A percentile compares a stretch with the other conserved stretches of the same genome.
phyloP scores from a whole-genome alignment of 495 filamentous ascomycete genomes.

The Penicillium daleae region DNA sequence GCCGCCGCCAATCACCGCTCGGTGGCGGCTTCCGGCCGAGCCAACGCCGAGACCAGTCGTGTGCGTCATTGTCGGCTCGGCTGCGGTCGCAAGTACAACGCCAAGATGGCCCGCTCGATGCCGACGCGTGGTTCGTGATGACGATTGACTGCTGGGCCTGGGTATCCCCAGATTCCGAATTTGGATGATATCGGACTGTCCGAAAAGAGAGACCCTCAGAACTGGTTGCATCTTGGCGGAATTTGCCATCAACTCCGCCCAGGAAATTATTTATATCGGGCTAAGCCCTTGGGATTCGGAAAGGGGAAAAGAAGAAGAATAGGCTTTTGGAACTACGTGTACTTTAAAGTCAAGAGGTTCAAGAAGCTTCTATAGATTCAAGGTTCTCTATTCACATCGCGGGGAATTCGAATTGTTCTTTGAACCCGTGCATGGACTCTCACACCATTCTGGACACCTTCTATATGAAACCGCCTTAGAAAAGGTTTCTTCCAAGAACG shows the following conservation, averaged over 20 bases:
- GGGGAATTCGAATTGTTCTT: conserved; percentile 3
- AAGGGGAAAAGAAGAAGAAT: conserved; percentile 5
- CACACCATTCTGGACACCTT: conserved; percentile 40
- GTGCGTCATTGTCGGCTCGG: conserved; percentile 33
- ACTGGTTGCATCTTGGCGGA: conserved; percentile 10
- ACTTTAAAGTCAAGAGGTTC: conserved; percentile 18
- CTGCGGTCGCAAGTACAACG: conserved; percentile 1
- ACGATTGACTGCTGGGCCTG: conserved; percentile 16
- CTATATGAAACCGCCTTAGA: conserved; percentile 45
- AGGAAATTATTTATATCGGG: conserved; percentile 25
- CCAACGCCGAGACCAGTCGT: conserved; percentile 30
- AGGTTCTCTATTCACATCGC: conserved; percentile 16
- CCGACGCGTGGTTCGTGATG: conserved; percentile 12
- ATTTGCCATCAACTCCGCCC: conserved; percentile 24
- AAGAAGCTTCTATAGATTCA: conserved; percentile 9
- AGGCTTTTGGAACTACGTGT: conserved; percentile 17
- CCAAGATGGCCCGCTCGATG: conserved; percentile 26
- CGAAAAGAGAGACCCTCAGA: conserved; percentile 13
- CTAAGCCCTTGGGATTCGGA: conserved; percentile 6
- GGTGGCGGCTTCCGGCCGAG: conserved; percentile 23
- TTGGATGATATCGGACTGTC: conserved; percentile 10
- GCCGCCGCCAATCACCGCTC: conserved; percentile 26
- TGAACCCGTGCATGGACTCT: conserved; percentile 39
- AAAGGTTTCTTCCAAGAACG: conserved; percentile 31
- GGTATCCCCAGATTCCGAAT: conserved; percentile 22